Conservation (phyloP, 225 moss, liverwort and hornwort genomes). For the Antitrichia curtipendula region DNA sequence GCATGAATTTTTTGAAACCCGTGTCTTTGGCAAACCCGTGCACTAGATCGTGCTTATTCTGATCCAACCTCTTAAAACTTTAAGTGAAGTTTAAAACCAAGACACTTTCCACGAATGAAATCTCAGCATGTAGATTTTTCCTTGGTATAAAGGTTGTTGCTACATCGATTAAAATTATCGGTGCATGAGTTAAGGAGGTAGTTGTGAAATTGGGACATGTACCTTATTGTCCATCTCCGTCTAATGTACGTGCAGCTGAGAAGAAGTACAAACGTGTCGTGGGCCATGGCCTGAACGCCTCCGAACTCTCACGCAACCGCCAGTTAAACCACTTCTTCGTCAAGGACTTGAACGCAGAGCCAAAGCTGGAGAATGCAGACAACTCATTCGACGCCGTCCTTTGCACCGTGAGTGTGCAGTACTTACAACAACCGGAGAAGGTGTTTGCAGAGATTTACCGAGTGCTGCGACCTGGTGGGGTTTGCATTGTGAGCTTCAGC, state of each 20-base stretch:
- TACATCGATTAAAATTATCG: not conserved
- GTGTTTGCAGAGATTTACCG: constrained; percentile 64
- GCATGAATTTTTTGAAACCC: too few relatives aligned
- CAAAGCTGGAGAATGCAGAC: constrained; percentile 39
- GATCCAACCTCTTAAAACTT: not conserved
- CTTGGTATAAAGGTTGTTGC: not conserved
- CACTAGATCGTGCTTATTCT: not conserved
- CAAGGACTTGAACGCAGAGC: constrained; percentile 51
- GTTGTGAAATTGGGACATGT: not conserved
- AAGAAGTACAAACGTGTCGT: constrained; percentile 63
- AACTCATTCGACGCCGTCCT: constrained; percentile 51
- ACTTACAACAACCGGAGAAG: constrained; percentile 59
- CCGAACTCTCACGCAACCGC: constrained; percentile 50
- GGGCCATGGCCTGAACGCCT: constrained; percentile 61
- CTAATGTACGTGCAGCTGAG: constrained; percentile 16
- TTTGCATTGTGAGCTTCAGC: constrained; percentile 73
- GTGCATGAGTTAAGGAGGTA: not conserved
- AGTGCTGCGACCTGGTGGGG: constrained; percentile 52
- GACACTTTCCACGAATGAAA: not conserved
- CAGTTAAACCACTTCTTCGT: constrained; percentile 56
- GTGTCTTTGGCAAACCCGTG: not conserved
- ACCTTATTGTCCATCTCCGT: not conserved
- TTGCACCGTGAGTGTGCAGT: constrained; percentile 63
- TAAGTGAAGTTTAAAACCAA: not conserved
- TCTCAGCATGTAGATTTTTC: not conserved